These are phyloP conservation scores for Populus alba DNA, from an alignment of 345 rosid species.

Conservation along the genomic window DNA sequence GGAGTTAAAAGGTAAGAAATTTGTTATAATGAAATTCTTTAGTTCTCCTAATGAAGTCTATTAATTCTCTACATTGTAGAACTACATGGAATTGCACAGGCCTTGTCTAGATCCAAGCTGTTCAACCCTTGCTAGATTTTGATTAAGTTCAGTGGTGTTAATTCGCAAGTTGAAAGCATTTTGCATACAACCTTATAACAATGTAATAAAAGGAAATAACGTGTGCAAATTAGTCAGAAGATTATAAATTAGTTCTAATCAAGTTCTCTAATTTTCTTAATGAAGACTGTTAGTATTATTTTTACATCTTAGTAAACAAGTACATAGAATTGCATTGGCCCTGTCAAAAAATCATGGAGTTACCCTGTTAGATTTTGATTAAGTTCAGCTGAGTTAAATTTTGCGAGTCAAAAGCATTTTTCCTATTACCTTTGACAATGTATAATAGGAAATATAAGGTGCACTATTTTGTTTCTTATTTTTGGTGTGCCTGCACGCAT, in stretches of 20 bases:
- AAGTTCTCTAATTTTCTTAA: background rate
- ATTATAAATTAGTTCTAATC: background rate
- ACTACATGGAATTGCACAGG: background rate
- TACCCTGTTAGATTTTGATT: background rate
- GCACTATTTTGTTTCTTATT: background rate
- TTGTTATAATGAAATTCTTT: background rate
- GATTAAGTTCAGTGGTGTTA: background rate
- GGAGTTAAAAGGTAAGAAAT: conserved; percentile 6
- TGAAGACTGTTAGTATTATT: background rate
- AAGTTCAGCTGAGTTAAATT: background rate
- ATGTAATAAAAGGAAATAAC: background rate
- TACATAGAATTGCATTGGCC: background rate
- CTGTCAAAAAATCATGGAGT: background rate
- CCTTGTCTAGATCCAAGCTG: background rate
- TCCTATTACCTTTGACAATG: too few species aligned
- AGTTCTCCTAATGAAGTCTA: background rate
- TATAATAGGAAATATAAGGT: too few species aligned
- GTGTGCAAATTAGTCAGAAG: background rate
- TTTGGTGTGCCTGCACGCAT: background rate
- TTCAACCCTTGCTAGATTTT: background rate
- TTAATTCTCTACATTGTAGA: background rate
- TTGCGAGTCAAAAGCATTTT: background rate
- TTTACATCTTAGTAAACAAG: background rate
- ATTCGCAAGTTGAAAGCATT: background rate
- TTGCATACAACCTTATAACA: background rate